Evolutionary conservation across 441 rosid genomes (phyloP).

Genomic region (Biscutella laevigata): DNA sequence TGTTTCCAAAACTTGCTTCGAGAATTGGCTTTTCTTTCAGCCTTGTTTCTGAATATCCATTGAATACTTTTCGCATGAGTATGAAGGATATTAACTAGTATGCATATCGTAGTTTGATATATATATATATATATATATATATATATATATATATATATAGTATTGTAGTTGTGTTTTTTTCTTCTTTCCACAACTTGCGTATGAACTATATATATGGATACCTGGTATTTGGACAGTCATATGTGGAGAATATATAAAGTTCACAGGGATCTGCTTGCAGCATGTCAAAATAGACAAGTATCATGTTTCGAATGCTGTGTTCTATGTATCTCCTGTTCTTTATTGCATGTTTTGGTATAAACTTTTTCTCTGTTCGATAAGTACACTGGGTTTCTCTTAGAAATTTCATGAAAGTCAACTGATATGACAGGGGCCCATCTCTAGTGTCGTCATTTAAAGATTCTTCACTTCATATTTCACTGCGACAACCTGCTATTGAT

Average conservation of each 20-base stretch:
- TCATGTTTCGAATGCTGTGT: conserved; percentile 3
- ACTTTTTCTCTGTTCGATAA: neutral
- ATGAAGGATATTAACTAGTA: conserved; percentile 2
- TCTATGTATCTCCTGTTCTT: neutral
- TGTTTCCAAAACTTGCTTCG: conserved; percentile 2
- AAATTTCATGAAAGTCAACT: conserved; percentile 22
- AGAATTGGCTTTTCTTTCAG: conserved; percentile 3
- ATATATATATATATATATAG: neutral
- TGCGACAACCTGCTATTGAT: conserved; percentile 94
- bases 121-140: neutral
- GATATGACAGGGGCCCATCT: conserved; percentile 80
- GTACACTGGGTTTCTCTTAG: conserved; percentile 1
- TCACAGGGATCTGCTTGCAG: neutral
- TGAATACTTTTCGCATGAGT: conserved; percentile 6
- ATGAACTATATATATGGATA: neutral
- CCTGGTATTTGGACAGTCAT: neutral
- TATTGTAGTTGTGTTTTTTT: neutral
- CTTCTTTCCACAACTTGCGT: neutral
- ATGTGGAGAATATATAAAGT: neutral
- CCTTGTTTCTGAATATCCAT: conserved; percentile 10
- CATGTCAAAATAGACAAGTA: neutral
- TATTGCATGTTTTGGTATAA: neutral
- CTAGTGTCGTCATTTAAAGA: conserved; percentile 83
- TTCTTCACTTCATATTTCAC: conserved; percentile 81
- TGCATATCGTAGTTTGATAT: conserved; percentile 1